Evolutionary conservation across 2,329 filamentous ascomycete species (phyloP), one percentile per base, ranked within the genome.

Genomic region (Pseudopyricularia cyperi): DNA sequence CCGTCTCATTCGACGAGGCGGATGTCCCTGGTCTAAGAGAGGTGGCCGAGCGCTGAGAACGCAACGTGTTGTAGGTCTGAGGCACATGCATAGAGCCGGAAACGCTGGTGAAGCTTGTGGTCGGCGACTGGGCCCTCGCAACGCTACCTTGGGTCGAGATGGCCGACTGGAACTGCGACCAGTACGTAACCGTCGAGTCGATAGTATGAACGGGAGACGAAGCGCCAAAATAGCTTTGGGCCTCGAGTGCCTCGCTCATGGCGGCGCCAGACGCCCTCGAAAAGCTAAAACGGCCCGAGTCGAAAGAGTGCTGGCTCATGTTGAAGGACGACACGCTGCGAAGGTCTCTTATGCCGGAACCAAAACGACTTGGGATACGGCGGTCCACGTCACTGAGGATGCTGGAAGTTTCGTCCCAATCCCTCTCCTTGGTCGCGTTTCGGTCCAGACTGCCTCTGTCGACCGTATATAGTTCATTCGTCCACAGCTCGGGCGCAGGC

Each of bases 391-490:
- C 77, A 58, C 76, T 80, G 48, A 76, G 65, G 50, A 79, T 65
- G 54, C 76, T 80, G 14, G 71, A 68, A 3, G 70, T 65, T 55
- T 80, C 77, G 53, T 80, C 76, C 1, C 67, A 65, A 39, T 74
- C 73, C 50, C 68, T 68, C 4, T 77, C 71, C 34, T 69, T 58
- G 11, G 63, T 63, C 49, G 65, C 64, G 37, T 57, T 57, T 2
- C 69, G 68, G 50, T 80, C 79, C 52, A 82, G 77, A 51, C 76
- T 69, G 42, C 77, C 73, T 55, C 85, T 83, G 60, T 96, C 90
- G 22, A 86, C 79, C 54, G 83, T 79, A 63, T 88, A 97, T 1
- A 98, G 74, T 53, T 94, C 86, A 61, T 89, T 96, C 0, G 89
- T 89, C 89, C 89, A 96, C 2, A 97, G 71, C 54, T 94, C 87